phyloP scores from a whole-genome alignment of 2,329 filamentous ascomycete species.

The Corynespora cassiicola region DNA sequence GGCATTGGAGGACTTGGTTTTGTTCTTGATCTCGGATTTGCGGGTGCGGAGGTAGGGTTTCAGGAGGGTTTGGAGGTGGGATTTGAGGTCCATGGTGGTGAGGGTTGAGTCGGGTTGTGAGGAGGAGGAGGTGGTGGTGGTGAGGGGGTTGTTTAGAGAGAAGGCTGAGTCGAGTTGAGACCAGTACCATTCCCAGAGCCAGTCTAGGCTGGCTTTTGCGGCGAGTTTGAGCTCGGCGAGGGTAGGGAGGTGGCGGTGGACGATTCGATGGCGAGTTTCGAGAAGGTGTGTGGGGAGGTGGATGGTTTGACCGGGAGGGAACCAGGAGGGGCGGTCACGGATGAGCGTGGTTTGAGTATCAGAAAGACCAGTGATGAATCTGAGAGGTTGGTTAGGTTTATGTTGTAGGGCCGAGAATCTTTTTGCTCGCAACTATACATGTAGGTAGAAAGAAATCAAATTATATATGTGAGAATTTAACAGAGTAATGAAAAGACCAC shows the following conservation, averaged over 20 bases:
- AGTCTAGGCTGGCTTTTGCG: constrained; percentile 73
- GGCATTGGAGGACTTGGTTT: constrained; percentile 15
- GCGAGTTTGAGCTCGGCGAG: constrained; percentile 75
- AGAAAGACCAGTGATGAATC: constrained; percentile 81
- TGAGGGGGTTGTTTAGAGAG: constrained; percentile 1
- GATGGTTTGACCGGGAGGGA: constrained; percentile 25
- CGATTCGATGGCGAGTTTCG: constrained; percentile 86
- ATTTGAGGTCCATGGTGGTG: constrained; percentile 15
- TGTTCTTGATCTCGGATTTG: constrained; percentile 31
- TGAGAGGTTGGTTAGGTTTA: constrained; percentile 34
- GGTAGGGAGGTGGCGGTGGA: constrained; percentile 84
- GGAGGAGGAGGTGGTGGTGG: not conserved
- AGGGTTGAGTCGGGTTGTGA: constrained; percentile 5
- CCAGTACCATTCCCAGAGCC: constrained; percentile 95
- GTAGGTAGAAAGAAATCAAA: not conserved
- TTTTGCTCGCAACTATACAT: not conserved
- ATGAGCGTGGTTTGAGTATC: constrained; percentile 61
- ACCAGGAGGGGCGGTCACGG: constrained; percentile 35
- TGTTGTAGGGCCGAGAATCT: constrained; percentile 5
- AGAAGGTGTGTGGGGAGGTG: constrained; percentile 73
- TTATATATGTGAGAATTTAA: not conserved
- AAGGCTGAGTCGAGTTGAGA: constrained; percentile 52
- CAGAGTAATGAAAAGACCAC: not conserved
- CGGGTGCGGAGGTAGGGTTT: constrained; percentile 40
- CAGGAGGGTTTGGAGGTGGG: constrained; percentile 35